Evolutionary conservation across 2,329 filamentous ascomycete genomes (phyloP).

Genomic region (Venturia aucupariae): DNA sequence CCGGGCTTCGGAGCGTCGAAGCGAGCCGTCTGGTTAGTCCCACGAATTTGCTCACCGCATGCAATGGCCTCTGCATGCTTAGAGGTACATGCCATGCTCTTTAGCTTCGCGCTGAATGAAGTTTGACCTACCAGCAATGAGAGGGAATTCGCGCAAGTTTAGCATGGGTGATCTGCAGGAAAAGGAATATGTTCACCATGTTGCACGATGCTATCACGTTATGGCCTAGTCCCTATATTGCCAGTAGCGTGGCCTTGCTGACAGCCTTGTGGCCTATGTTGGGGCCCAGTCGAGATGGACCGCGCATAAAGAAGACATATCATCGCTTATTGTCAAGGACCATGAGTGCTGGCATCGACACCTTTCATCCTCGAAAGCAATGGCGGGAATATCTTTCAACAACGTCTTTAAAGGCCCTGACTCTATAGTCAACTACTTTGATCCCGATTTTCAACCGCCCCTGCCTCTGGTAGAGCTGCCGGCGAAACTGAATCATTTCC

Average conservation of each 20-base stretch:
- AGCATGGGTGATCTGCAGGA: neutral
- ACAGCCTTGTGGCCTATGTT: neutral
- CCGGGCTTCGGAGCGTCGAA: neutral
- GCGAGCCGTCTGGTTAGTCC: neutral
- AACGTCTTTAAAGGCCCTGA: constrained; percentile 52
- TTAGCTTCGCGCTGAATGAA: neutral
- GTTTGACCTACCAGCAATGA: neutral
- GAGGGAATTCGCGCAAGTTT: neutral
- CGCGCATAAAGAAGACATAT: neutral
- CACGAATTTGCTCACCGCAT: neutral
- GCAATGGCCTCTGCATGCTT: neutral
- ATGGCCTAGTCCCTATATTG: neutral
- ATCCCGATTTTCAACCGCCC: constrained; percentile 49
- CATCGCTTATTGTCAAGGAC: neutral
- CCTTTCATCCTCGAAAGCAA: constrained; percentile 9
- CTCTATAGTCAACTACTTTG: constrained; percentile 49
- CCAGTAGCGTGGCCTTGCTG: neutral
- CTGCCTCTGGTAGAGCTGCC: constrained; percentile 55
- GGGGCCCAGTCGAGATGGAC: neutral
- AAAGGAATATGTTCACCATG: neutral
- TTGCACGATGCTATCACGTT: neutral
- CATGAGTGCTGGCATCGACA: neutral
- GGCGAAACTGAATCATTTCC: constrained; percentile 46
- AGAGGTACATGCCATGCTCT: neutral
- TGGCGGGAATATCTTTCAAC: constrained; percentile 27